Conservation (phyloP, 1,284 basidiomycete species). For the Apiotrichum veenhuisii region DNA sequence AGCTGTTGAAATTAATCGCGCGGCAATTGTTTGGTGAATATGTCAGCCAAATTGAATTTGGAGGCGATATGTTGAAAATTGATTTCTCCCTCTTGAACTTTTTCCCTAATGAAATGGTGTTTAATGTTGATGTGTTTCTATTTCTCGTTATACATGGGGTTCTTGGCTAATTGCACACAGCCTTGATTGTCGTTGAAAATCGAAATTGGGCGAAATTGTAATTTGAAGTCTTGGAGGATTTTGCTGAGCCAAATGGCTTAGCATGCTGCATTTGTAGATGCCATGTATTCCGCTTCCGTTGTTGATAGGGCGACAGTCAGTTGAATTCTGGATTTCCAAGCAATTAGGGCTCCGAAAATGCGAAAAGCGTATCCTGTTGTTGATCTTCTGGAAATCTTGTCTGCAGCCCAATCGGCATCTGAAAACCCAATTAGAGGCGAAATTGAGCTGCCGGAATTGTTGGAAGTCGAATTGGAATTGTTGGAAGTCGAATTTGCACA, state of each 20-base stretch:
- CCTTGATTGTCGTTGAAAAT: neutral
- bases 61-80: too few relatives aligned
- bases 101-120: too few relatives aligned
- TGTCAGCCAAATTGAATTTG: too few relatives aligned
- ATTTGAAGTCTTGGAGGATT: conserved; percentile 1
- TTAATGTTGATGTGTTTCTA: too few relatives aligned
- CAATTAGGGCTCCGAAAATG: conserved; percentile 17
- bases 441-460: too few relatives aligned
- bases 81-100: too few relatives aligned
- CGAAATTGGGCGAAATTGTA: neutral
- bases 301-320: conserved; percentile 26
- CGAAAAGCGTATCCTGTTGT: conserved; percentile 32
- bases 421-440: conserved; percentile 8
- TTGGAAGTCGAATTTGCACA: too few relatives aligned
- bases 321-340: conserved; percentile 27
- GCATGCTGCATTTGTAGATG: conserved; percentile 14
- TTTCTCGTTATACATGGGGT: too few relatives aligned
- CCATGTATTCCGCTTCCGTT: conserved; percentile 22
- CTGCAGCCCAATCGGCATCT: conserved; percentile 25
- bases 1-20: too few relatives aligned
- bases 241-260: conserved; percentile 12
- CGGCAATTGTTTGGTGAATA: too few relatives aligned
- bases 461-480: neutral
- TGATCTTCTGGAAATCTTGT: conserved; percentile 22
- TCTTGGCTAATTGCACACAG: too few relatives aligned